These are phyloP conservation scores for Dioscorea zingiberensis DNA, from an alignment of 106 monocot species.

Conservation along the genomic window DNA sequence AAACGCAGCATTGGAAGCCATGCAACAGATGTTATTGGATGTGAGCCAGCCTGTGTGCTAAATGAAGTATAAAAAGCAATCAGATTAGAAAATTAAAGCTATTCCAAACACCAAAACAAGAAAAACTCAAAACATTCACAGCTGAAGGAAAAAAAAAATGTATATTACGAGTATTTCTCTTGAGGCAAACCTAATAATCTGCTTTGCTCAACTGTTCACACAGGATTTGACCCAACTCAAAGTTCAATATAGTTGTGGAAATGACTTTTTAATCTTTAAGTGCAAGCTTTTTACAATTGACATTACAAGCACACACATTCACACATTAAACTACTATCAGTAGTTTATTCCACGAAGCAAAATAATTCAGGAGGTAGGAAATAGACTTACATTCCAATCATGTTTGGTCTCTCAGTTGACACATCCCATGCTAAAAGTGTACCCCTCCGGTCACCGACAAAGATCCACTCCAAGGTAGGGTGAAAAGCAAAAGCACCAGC, in stretches of 20 bases:
- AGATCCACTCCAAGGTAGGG: conserved; percentile 96
- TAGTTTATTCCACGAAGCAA: too few relatives aligned
- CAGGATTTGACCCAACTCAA: too few relatives aligned
- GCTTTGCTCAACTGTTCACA: too few relatives aligned
- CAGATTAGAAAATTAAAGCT: conserved; percentile 4
- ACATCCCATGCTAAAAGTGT: conserved; percentile 98
- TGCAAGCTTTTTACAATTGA: too few relatives aligned
- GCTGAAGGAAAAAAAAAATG: too few relatives aligned
- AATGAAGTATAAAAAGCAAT: conserved; percentile 16
- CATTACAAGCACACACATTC: too few relatives aligned
- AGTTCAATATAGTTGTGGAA: too few relatives aligned
- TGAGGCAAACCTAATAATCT: too few relatives aligned
- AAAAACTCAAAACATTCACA: neutral
- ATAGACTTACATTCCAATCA: conserved; percentile 93
- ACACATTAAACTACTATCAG: too few relatives aligned
- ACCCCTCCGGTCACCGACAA: conserved; percentile 89
- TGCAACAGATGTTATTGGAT: conserved; percentile 76
- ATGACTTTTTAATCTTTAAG: too few relatives aligned
- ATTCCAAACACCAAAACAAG: neutral
- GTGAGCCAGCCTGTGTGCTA: conserved; percentile 87
- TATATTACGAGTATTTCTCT: too few relatives aligned
- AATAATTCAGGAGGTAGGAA: too few relatives aligned
- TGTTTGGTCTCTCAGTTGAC: conserved; percentile 87
- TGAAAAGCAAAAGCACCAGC: conserved; percentile 95
- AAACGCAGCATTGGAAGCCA: conserved; percentile 74